Evolutionary conservation across 2,329 filamentous ascomycete species (phyloP).

Genomic region (Teratosphaeria viscida): DNA sequence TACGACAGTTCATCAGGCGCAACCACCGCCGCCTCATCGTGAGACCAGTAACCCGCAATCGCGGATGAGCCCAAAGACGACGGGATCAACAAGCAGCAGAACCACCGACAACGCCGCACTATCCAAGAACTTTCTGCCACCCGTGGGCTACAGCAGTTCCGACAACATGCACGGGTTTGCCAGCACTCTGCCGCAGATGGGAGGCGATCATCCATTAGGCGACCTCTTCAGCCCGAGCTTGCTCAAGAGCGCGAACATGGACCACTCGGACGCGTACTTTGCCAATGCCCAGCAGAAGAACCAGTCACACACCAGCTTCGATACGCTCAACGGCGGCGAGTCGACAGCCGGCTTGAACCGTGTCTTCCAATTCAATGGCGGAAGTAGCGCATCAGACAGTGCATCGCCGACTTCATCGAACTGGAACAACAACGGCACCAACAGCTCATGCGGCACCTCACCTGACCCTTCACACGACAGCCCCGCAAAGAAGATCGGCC

Average conservation of each 20-base stretch:
- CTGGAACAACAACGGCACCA: constrained; percentile 45
- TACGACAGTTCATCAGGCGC: neutral
- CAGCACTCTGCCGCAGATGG: constrained; percentile 26
- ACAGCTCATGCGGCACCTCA: constrained; percentile 62
- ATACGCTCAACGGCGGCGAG: constrained; percentile 29
- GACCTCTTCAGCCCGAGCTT: constrained; percentile 52
- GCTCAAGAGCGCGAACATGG: constrained; percentile 33
- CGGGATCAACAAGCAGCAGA: constrained; percentile 9
- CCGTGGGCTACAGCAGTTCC: constrained; percentile 22
- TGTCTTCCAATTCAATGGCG: constrained; percentile 42
- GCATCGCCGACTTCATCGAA: constrained; percentile 44
- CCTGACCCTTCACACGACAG: constrained; percentile 67
- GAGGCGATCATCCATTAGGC: constrained; percentile 32
- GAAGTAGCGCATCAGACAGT: constrained; percentile 34
- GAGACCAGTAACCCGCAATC: constrained; percentile 19
- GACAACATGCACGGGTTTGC: constrained; percentile 26
- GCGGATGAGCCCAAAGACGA: constrained; percentile 20
- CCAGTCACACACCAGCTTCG: constrained; percentile 6
- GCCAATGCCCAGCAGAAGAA: constrained; percentile 8
- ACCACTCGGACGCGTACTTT: constrained; percentile 23
- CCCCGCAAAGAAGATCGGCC: constrained; percentile 45
- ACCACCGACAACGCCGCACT: constrained; percentile 16
- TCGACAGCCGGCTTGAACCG: constrained; percentile 35
- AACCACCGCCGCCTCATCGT: constrained; percentile 1
- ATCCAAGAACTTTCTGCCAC: constrained; percentile 9